These are phyloP conservation scores for Populus tomentosa DNA, from an alignment of 441 rosid genomes.

Conservation along the genomic window DNA sequence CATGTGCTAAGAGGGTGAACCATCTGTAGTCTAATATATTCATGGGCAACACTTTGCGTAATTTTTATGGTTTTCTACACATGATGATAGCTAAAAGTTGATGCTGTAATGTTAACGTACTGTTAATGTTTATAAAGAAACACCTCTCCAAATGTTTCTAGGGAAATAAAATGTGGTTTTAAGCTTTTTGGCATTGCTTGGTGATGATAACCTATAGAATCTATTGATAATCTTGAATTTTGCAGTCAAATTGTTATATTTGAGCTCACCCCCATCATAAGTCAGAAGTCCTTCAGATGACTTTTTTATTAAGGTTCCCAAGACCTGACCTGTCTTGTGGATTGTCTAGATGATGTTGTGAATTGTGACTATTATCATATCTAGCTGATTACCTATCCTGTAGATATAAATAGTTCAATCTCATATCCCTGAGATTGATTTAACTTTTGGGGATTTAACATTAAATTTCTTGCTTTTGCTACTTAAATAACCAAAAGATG, in stretches of 20 bases:
- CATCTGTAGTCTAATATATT: background rate
- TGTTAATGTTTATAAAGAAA: background rate
- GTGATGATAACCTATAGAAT: background rate
- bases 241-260: background rate
- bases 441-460: background rate
- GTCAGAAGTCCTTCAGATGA: background rate
- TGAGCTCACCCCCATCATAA: background rate
- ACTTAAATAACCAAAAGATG: background rate
- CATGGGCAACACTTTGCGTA: background rate
- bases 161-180: background rate
- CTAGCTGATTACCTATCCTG: background rate
- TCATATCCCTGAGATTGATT: background rate
- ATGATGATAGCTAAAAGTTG: background rate
- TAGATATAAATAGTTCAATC: no score
- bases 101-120: background rate
- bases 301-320: background rate
- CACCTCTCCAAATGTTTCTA: background rate
- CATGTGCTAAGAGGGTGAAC: background rate
- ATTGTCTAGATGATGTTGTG: background rate
- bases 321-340: background rate
- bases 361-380: background rate
- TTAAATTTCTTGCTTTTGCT: background rate
- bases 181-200: background rate
- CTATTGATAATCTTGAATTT: background rate
- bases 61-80: background rate